phyloP scores from a whole-genome alignment of 805 yeast species.

The Ogataea neopini region DNA sequence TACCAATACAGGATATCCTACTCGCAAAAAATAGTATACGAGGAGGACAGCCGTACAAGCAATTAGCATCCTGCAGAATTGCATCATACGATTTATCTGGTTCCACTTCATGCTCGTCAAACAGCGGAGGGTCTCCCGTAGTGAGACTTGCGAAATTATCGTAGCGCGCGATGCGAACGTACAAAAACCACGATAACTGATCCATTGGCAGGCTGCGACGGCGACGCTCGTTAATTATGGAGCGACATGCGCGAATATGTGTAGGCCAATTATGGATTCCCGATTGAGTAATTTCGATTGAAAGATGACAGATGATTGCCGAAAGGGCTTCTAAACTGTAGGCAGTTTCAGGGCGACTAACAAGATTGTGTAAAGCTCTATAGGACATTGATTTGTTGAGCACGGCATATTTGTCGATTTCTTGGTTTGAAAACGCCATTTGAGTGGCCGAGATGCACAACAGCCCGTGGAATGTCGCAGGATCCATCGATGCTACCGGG shows the following conservation, averaged over 20 bases:
- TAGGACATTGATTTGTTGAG: constrained; percentile 10
- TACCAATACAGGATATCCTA: constrained; percentile 8
- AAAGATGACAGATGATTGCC: constrained; percentile 13
- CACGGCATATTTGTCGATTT: constrained; percentile 2
- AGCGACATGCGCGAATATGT: constrained; percentile 12
- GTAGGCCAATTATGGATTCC: constrained; percentile 13
- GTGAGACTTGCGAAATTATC: constrained; percentile 15
- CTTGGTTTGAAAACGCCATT: constrained; percentile 10
- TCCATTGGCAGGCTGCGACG: constrained; percentile 1
- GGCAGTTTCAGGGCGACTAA: constrained; percentile 9
- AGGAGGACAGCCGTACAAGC: constrained; percentile 13
- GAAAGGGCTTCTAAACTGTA: constrained; percentile 13
- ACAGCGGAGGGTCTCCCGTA: constrained; percentile 12
- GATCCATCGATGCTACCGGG: constrained; percentile 11
- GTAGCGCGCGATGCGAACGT: constrained; percentile 12
- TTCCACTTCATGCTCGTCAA: constrained; percentile 9
- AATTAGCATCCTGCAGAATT: constrained; percentile 7
- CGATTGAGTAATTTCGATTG: constrained; percentile 13
- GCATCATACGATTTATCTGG: constrained; percentile 8
- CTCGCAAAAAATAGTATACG: constrained; percentile 9
- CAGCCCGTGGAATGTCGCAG: constrained; percentile 13
- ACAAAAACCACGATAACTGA: constrained; percentile 13
- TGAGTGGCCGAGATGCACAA: constrained; percentile 14
- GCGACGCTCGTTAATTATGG: constrained; percentile 11
- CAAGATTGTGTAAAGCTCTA: constrained; percentile 4